A percentile compares a stretch with the other conserved stretches of the same genome.
Conservation (phyloP, 768 basidiomycete species). For the Coprinellus micaceus region DNA sequence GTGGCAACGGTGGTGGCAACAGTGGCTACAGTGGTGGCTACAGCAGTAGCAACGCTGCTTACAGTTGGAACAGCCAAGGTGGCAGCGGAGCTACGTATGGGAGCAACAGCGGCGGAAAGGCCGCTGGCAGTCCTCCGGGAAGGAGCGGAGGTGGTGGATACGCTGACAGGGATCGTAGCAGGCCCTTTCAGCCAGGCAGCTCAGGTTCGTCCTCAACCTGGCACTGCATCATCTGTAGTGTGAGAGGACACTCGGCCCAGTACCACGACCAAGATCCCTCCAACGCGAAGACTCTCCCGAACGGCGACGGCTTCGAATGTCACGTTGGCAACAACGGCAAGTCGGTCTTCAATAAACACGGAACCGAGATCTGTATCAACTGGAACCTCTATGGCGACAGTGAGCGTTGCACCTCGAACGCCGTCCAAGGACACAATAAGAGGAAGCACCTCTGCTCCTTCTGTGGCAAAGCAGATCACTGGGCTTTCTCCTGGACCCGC, state of each 20-base stretch:
- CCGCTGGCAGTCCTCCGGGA: too few species aligned
- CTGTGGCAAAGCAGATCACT: constrained; percentile 19
- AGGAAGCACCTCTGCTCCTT: constrained; percentile 20
- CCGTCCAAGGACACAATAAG: not conserved
- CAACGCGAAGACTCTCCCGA: not conserved
- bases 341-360: not conserved
- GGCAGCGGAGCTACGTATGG: not conserved
- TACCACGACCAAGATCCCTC: not conserved
- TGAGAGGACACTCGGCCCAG: not conserved
- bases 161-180: too few species aligned
- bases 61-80: not conserved
- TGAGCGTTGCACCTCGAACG: not conserved
- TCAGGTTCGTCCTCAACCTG: not conserved
- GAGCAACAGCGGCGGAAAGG: not conserved
- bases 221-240: not conserved
- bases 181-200: not conserved
- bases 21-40: not conserved
- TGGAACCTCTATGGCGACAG: not conserved
- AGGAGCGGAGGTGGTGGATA: too few species aligned
- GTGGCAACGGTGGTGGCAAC: not conserved
- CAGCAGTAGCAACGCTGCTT: not conserved
- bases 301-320: not conserved
- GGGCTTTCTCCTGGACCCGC: constrained; percentile 24
- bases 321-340: not conserved
- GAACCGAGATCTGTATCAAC: not conserved